phyloP scores from a whole-genome alignment of 1,139 yeast species.

The Hanseniaspora gamundiae region DNA sequence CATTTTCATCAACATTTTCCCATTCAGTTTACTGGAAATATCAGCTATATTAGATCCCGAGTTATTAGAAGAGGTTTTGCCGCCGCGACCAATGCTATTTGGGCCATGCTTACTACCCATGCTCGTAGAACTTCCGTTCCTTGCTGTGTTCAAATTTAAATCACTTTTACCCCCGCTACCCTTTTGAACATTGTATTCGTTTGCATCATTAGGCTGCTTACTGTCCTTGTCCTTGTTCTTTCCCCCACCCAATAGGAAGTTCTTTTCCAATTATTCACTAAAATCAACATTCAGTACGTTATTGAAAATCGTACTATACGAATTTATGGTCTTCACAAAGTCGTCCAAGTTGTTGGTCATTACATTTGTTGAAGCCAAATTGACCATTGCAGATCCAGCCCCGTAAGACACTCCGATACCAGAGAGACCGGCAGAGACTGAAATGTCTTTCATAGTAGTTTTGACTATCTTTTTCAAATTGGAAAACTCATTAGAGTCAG shows the following conservation, averaged over 20 bases:
- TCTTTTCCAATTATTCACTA: background rate
- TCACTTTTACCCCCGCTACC: no score
- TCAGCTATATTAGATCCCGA: background rate
- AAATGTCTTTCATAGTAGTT: conserved; percentile 60
- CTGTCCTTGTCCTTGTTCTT: background rate
- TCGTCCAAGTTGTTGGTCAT: conserved; percentile 39
- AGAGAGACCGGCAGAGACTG: conserved; percentile 17
- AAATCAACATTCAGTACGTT: background rate
- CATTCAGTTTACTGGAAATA: background rate
- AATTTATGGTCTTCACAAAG: conserved; percentile 30
- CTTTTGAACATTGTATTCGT: background rate
- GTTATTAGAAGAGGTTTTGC: no score
- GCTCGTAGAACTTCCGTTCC: no score
- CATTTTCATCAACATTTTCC: background rate
- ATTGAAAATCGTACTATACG: conserved; percentile 25
- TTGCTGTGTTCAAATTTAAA: no score
- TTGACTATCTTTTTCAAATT: conserved; percentile 59
- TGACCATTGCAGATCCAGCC: conserved; percentile 23
- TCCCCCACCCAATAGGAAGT: background rate
- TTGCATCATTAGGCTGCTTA: background rate
- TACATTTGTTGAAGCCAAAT: conserved; percentile 32
- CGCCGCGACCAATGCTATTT: no score
- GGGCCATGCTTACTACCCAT: no score
- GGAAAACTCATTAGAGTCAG: conserved; percentile 38
- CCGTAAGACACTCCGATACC: conserved; percentile 12